Evolutionary conservation across 1,284 basidiomycete species (phyloP).

Genomic region (Ceratobasidium sp.): DNA sequence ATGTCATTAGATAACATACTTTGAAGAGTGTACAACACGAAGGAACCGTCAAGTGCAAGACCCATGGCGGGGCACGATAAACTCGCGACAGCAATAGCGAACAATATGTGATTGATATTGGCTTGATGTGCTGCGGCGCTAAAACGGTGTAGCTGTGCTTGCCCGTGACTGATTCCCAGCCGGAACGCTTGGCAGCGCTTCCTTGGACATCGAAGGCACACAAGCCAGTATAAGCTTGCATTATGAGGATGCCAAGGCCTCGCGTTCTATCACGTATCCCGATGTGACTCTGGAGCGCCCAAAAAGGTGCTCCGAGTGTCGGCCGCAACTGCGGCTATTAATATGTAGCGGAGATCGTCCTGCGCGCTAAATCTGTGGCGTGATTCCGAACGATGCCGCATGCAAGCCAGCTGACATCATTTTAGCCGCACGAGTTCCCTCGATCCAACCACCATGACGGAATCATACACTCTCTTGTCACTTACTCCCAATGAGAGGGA

Average conservation of each 20-base stretch:
- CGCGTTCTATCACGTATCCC: constrained; percentile 19
- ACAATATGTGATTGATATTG: background rate
- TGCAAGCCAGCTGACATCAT: background rate
- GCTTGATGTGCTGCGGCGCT: constrained; percentile 13
- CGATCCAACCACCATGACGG: constrained; percentile 6
- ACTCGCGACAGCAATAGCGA: background rate
- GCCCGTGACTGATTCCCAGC: constrained; percentile 15
- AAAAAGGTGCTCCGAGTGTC: background rate
- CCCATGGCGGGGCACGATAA: constrained; percentile 5
- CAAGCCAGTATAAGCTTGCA: constrained; percentile 3
- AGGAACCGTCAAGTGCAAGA: constrained; percentile 5
- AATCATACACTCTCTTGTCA: constrained; percentile 34
- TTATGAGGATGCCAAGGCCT: constrained; percentile 11
- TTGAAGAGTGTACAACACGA: constrained; percentile 32
- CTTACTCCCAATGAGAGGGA: constrained; percentile 31
- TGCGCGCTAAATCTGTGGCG: constrained; percentile 11
- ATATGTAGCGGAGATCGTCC: constrained; percentile 16
- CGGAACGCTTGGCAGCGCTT: constrained; percentile 31
- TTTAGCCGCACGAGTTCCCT: background rate
- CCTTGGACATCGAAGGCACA: background rate
- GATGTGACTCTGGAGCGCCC: background rate
- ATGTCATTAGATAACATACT: background rate
- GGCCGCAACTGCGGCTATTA: background rate
- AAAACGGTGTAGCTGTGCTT: background rate
- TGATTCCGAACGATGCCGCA: constrained; percentile 19